Evolutionary conservation across 2,329 filamentous ascomycete species (phyloP), one percentile per base, ranked within the genome.

Genomic region (Fusarium praegraminearum): DNA sequence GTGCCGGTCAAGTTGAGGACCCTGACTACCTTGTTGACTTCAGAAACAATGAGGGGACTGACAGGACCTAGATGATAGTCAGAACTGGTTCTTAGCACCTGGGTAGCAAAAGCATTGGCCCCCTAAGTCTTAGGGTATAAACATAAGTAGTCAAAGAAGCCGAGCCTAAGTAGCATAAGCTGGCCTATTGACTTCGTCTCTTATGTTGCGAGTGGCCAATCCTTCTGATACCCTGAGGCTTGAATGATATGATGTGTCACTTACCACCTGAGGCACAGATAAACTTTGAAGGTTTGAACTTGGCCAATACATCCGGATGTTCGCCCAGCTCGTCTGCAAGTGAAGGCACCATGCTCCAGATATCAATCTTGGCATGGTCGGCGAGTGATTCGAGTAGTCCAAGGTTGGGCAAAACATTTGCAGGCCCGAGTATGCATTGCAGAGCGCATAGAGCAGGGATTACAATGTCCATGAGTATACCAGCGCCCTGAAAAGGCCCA

Each of bases 381-480:
- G 76, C 75, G 0, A 82, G 73, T 3, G 57, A 64, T 20, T 79
- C 77, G 0, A 82, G 59, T 0, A 82, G 66, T 2, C 75, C 70
- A 2, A 82, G 72, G 45, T 81, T 81, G 2, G 80, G 79, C 0
- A 81, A 58, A 2, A 80, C 73, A 1, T 71, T 73, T 3, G 66
- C 41, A 1, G 81, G 80, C 0, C 80, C 80, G 26, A 82, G 52
- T 11, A 82, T 55, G 51, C 79, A 80, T 7, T 76, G 78, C 0
- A 82, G 59, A 9, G 72, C 64, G 20, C 78, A 81, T 2, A 82
- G 70, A 0, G 77, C 73, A 1, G 80, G 79, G 67, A 82, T 73
- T 0, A 82, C 36, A 22, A 82, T 78, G 57, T 83, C 64, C 79
- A 82, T 82, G 18, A 83, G 78, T 7, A 82, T 78, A 16, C 81